These are phyloP conservation scores for Xylariaceae sp. DNA, from an alignment of 2,329 filamentous ascomycete species.

Conservation along the genomic window DNA sequence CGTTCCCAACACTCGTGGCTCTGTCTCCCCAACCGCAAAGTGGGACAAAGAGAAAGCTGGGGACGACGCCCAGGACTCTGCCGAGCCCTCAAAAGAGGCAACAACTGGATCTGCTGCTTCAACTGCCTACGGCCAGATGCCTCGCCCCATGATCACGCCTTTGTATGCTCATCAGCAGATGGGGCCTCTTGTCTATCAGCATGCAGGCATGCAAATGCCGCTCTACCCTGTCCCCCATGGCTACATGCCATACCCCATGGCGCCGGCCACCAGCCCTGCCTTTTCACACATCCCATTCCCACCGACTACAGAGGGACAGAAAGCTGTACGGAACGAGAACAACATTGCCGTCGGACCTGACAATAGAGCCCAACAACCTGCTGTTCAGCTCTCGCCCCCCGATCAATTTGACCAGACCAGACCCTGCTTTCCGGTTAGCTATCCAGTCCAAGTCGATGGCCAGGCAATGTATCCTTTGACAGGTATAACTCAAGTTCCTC, in stretches of 20 bases:
- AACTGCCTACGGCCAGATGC: constrained; percentile 10
- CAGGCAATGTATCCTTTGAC: constrained; percentile 39
- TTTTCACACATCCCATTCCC: no score
- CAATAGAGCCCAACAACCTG: constrained; percentile 30
- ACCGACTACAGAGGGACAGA: constrained; percentile 1
- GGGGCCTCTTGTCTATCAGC: constrained; percentile 15
- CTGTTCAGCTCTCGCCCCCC: constrained; percentile 36
- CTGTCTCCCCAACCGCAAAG: constrained; percentile 51
- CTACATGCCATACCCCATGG: constrained; percentile 10
- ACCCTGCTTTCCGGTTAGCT: constrained; percentile 35
- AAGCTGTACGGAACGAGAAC: constrained; percentile 6
- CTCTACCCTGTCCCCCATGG: constrained; percentile 24
- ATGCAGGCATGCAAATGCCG: constrained; percentile 28
- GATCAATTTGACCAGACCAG: constrained; percentile 45
- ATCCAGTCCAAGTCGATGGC: constrained; percentile 29
- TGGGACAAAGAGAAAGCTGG: constrained; percentile 40
- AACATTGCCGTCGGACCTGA: constrained; percentile 21
- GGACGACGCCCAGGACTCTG: constrained; percentile 19
- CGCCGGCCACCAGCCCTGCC: constrained; percentile 9
- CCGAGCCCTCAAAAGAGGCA: constrained; percentile 23
- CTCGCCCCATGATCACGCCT: constrained; percentile 18
- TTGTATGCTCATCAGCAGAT: constrained; percentile 17
- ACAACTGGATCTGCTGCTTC: constrained; percentile 11
- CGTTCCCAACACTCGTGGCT: constrained; percentile 58
- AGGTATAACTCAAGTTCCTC: constrained; percentile 14